Percentiles rank a stretch among this genome's conserved stretches.
phyloP scores from a whole-genome alignment of 805 yeast species.

The Yarrowia sp. region DNA sequence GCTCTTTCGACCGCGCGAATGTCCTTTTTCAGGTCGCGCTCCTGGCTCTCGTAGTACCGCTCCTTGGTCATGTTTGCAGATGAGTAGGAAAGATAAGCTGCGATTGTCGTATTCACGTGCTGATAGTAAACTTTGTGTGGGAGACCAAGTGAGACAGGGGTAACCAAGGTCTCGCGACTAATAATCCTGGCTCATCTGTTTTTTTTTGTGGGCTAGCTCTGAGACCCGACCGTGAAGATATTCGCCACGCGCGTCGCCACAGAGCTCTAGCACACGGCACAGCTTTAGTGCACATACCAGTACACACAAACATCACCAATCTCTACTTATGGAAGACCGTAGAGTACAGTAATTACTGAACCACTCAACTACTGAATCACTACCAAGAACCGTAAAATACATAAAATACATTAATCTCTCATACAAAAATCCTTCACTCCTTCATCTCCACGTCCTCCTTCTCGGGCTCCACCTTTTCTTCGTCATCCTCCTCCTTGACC shows the following conservation, averaged over 20 bases:
- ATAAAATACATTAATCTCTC: slow-evolving; percentile 22
- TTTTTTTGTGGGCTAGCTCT: background rate
- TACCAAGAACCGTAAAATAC: too few species aligned
- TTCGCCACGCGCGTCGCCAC: too few species aligned
- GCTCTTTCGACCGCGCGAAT: background rate
- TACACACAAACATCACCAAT: too few species aligned
- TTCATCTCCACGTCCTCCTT: slow-evolving; percentile 28
- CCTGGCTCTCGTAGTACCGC: slow-evolving; percentile 13
- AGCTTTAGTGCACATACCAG: too few species aligned
- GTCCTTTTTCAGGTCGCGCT: slow-evolving; percentile 7
- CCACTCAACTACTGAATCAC: too few species aligned
- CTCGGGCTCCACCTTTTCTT: slow-evolving; percentile 27
- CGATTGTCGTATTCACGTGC: slow-evolving; percentile 10
- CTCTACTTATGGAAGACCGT: too few species aligned
- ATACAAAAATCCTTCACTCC: slow-evolving; percentile 25
- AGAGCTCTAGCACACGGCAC: too few species aligned
- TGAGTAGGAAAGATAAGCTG: background rate
- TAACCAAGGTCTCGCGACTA: background rate
- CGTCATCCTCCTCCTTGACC: slow-evolving; percentile 29
- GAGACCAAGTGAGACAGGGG: slow-evolving; percentile 29
- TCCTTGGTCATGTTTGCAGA: background rate
- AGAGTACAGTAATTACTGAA: too few species aligned
- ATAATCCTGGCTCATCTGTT: too few species aligned
- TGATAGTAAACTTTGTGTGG: slow-evolving; percentile 7
- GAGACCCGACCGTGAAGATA: too few species aligned